Percentiles rank a stretch among this genome's conserved stretches.
These are phyloP conservation scores for Picea glauca DNA, from an alignment of 75 land plant genomes.

Conservation along the genomic window DNA sequence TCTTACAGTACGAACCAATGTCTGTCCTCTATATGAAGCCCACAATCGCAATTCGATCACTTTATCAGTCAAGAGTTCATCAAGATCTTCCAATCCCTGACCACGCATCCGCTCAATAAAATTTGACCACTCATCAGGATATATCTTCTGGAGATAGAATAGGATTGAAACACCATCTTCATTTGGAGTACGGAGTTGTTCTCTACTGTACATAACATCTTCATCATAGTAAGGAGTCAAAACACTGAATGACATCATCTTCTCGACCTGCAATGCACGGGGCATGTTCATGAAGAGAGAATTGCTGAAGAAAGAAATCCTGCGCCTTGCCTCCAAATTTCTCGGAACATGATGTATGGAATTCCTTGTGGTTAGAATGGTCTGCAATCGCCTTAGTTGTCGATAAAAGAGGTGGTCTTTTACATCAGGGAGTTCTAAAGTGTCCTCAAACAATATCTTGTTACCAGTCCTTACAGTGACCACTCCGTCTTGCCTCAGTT, in stretches of 20 bases:
- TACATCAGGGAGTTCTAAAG: constrained; percentile 25
- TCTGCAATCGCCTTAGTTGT: constrained; percentile 22
- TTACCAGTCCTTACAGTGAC: constrained; percentile 1
- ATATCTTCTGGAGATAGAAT: constrained; percentile 37
- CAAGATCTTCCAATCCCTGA: background rate
- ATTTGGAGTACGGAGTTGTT: constrained; percentile 27
- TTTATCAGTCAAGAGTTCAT: constrained; percentile 21
- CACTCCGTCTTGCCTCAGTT: background rate
- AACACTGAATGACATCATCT: constrained; percentile 48
- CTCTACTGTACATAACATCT: constrained; percentile 31
- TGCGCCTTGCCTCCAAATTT: constrained; percentile 39
- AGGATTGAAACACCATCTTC: constrained; percentile 41
- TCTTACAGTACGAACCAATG: constrained; percentile 50
- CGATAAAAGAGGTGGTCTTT: constrained; percentile 35
- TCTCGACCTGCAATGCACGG: constrained; percentile 37
- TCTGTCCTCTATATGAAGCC: constrained; percentile 54
- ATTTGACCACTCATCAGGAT: constrained; percentile 40
- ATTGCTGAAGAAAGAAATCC: constrained; percentile 49
- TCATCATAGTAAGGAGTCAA: constrained; percentile 47
- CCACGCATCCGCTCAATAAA: constrained; percentile 34
- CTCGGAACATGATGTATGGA: constrained; percentile 29
- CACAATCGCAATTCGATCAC: constrained; percentile 40
- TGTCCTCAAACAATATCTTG: constrained; percentile 30
- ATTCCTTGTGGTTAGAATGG: constrained; percentile 35
- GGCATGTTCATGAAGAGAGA: constrained; percentile 62